Evolutionary conservation across 495 filamentous ascomycete genomes (phyloP).

Genomic region (Durotheca rogersii): DNA sequence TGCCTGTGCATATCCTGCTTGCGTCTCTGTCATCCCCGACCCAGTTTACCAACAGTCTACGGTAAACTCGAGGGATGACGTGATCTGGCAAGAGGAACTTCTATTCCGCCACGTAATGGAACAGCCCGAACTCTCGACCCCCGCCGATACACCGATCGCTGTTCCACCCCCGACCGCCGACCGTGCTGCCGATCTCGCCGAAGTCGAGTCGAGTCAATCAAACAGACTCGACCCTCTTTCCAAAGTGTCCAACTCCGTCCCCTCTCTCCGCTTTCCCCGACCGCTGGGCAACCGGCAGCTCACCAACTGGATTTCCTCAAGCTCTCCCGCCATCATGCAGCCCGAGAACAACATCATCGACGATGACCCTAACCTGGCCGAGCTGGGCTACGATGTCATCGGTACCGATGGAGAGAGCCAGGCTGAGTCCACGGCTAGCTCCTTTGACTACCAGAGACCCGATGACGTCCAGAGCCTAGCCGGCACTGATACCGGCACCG

Average conservation of each 20-base stretch:
- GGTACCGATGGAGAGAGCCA: conserved; percentile 53
- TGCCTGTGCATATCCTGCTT: conserved; percentile 21
- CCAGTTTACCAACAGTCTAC: conserved; percentile 21
- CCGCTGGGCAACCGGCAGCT: conserved; percentile 50
- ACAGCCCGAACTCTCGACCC: conserved; percentile 33
- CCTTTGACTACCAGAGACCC: conserved; percentile 48
- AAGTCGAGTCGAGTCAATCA: conserved; percentile 15
- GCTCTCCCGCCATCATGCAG: conserved; percentile 52
- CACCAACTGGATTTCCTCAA: conserved; percentile 53
- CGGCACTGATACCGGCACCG: conserved; percentile 49
- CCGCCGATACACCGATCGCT: conserved; percentile 29
- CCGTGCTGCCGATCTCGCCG: conserved; percentile 10
- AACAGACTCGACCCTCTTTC: conserved; percentile 23
- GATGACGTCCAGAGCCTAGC: conserved; percentile 58
- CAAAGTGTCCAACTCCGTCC: conserved; percentile 40
- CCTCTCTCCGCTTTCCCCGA: conserved; percentile 51
- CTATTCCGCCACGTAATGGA: conserved; percentile 47
- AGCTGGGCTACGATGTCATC: conserved; percentile 61
- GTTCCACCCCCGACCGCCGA: conserved; percentile 22
- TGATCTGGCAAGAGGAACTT: conserved; percentile 38
- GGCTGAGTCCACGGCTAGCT: conserved; percentile 45
- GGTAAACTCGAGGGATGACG: conserved; percentile 39
- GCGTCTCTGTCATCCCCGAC: conserved; percentile 28
- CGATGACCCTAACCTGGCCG: conserved; percentile 49
- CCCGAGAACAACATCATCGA: conserved; percentile 40